These are phyloP conservation scores for Nelumbo lutea DNA, from an alignment of 164 flowering plant species.

Conservation along the genomic window DNA sequence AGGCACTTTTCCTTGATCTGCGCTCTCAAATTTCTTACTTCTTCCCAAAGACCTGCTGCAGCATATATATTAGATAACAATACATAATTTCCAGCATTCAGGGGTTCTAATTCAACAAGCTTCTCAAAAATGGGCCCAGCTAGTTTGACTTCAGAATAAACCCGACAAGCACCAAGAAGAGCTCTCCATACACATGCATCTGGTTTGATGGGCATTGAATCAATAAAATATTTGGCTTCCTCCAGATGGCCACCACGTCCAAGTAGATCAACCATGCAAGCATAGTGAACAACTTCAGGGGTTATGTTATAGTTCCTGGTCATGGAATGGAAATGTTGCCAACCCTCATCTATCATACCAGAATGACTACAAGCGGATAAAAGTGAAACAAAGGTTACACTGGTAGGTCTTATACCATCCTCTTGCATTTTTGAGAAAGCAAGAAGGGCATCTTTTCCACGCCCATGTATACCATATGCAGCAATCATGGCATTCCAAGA, in stretches of 20 bases:
- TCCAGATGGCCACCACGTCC: slow-evolving; percentile 48
- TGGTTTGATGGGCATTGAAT: slow-evolving; percentile 53
- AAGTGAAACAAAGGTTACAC: slow-evolving; percentile 43
- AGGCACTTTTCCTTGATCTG: slow-evolving; percentile 31
- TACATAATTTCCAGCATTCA: slow-evolving; percentile 42
- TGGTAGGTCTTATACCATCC: slow-evolving; percentile 41
- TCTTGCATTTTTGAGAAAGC: slow-evolving; percentile 42
- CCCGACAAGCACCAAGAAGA: slow-evolving; percentile 47
- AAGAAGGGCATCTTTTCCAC: slow-evolving; percentile 34
- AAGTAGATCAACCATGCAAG: slow-evolving; percentile 61
- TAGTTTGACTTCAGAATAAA: slow-evolving; percentile 27
- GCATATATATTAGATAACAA: slow-evolving; percentile 57
- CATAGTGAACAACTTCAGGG: slow-evolving; percentile 53
- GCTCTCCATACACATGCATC: slow-evolving; percentile 53
- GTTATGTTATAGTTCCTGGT: slow-evolving; percentile 27
- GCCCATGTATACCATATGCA: slow-evolving; percentile 55
- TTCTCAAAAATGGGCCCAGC: slow-evolving; percentile 31
- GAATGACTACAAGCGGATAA: slow-evolving; percentile 66
- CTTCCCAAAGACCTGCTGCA: slow-evolving; percentile 45
- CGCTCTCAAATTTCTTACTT: slow-evolving; percentile 36
- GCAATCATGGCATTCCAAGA: slow-evolving; percentile 62
- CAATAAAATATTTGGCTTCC: slow-evolving; percentile 40
- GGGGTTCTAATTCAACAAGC: slow-evolving; percentile 50
- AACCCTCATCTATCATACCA: slow-evolving; percentile 43
- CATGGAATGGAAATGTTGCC: slow-evolving; percentile 43